Conservation (phyloP, 2,329 filamentous ascomycete genomes). For the Penicillium digitatum region DNA sequence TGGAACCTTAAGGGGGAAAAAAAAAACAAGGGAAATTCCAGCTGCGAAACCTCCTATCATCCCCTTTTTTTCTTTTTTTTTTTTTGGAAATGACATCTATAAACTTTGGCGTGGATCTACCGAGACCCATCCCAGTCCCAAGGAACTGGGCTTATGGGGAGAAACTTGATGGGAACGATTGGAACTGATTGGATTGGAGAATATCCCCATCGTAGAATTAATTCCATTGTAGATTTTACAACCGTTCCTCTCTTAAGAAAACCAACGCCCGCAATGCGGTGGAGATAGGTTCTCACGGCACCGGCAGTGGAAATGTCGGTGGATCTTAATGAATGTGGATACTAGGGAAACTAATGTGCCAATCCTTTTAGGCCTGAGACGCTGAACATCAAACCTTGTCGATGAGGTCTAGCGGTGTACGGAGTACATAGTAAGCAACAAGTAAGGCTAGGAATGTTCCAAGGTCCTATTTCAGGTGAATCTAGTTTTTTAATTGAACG, state of each 20-base stretch:
- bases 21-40: background rate
- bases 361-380: background rate
- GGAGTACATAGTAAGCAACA: background rate
- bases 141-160: conserved; percentile 2
- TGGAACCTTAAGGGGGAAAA: background rate
- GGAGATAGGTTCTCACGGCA: background rate
- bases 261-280: background rate
- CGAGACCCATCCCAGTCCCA: conserved; percentile 23
- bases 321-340: background rate
- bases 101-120: conserved; percentile 21
- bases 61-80: too few relatives aligned
- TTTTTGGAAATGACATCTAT: background rate
- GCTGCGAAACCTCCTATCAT: background rate
- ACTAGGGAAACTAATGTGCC: background rate
- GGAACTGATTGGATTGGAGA: conserved; percentile 1
- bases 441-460: background rate
- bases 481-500: background rate
- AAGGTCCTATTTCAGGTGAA: background rate
- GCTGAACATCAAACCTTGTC: background rate
- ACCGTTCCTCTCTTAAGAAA: background rate
- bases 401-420: background rate
- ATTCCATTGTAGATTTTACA: background rate
- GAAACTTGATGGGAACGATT: background rate
- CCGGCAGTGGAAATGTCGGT: background rate
- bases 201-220: background rate